Evolutionary conservation across 2,329 filamentous ascomycete genomes (phyloP), one percentile per base, ranked within the genome.

Genomic region (Zasmidium angulare): DNA sequence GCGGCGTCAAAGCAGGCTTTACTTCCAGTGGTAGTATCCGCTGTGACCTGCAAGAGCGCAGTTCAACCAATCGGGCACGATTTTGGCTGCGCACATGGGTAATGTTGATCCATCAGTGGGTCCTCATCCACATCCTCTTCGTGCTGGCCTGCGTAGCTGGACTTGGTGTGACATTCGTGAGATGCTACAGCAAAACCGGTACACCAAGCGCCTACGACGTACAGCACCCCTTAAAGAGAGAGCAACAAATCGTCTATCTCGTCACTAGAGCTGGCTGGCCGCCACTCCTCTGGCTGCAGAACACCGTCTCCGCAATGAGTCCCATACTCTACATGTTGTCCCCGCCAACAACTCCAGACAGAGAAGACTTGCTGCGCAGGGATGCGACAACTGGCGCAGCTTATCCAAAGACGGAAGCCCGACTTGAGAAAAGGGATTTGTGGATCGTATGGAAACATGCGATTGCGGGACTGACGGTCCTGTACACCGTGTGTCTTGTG

Each of bases 221-320:
- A 7, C 7, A 36, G 7, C 29, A 36, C 7, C 29, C 29, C 29
- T 7, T 7, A 14, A 36, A 7, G 7, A 21, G n/a, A 14, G 19
- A 31, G 21, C 10, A 43, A 9, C 48, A 55, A 14, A 74, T 85
- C n/a, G 67, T 81, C 50, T 79, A 79, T 63, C 74, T 87, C 2
- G 69, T 87, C 46, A 86, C 84, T 0, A 84, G 86, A 69, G 83
- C 82, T 11, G 83, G 82, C 73, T 87, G 85, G 84, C 84, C 84
- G 4, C 84, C 85, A 0, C 66, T 86, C 48, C 81, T 83, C 0
- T 86, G 84, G 73, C 66, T 85, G 11, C 58, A 60, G 46, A 31
- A 50, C 53, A 50, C 50, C 2, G 50, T 54, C 6, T 60, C 58
- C 1, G 54, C 58, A 1, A 53, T 60, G 53, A 53, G 47, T 3